Evolutionary conservation across 176 grass and related monocot species (phyloP), one percentile per base, ranked within the genome.

Genomic region (Thinopyrum elongatum): DNA sequence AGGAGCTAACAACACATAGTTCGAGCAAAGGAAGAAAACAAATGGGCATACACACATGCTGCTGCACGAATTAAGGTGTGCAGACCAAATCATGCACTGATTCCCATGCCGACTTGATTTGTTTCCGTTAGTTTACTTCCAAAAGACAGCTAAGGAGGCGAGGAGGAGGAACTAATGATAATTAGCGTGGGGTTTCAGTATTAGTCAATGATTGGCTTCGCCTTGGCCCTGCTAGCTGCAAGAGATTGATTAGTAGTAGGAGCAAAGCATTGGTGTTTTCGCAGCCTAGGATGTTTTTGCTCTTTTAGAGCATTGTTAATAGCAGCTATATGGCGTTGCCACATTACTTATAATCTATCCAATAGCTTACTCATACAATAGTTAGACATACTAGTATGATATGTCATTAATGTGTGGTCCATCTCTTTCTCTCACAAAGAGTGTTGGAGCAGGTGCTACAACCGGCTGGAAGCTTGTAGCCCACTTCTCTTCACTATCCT

Each of bases 201-300:
- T 91, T 81, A 88, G 81, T 91, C 61, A 91, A 84, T 91, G 81
- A 84, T 87, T 73, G 70, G 70, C 22, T 73, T 87, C 41, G 22
- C n/a, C 22, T 73, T 80, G 89, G 70, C 68, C 62, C 76, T 76
- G 67, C 36, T 80, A 73, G 70, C 70, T 14, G 35, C 76, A 49
- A 80, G 44, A 84, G 67, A 66, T 80, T 38, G 34, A 70, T 62
- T 47, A 62, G 58, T 44, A 36, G 73, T 17, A 70, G 49, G 13
- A 72, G 21, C 25, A 61, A 39, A 83, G 42, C 84, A 75, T 90
- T 85, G 63, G 57, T 80, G 84, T 63, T 74, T 74, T 15, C 53
- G 74, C 57, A 79, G 74, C 80, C 58, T 74, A 82, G 75, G 85
- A 87, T 83, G 89, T 83, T 87, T 78, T 65, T 83, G 57, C 59